Conservation (phyloP, 116 monocot genomes). For the Papilionanthe hybrid region DNA sequence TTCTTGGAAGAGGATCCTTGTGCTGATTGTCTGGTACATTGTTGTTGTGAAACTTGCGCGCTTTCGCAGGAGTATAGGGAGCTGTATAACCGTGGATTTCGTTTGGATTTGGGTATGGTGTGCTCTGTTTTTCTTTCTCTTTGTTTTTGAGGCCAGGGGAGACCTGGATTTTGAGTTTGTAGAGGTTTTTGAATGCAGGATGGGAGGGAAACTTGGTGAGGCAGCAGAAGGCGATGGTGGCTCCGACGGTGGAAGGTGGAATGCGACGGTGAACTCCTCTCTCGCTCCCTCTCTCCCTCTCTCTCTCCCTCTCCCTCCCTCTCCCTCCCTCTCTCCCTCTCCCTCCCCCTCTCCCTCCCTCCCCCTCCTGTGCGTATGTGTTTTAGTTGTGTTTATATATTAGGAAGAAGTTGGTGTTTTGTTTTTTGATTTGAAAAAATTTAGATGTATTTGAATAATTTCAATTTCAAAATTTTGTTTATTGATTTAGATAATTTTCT, state of each 20-base stretch:
- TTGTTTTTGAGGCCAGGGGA: neutral
- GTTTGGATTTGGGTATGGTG: conserved; percentile 10
- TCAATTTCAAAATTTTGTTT: no score
- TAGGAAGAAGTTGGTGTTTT: no score
- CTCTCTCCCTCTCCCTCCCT: no score
- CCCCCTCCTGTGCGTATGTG: no score
- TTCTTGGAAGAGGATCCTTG: conserved; percentile 23
- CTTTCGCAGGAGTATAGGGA: conserved; percentile 25
- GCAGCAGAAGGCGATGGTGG: neutral
- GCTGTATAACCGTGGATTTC: conserved; percentile 14
- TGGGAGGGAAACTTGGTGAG: conserved; percentile 10
- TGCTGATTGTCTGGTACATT: conserved; percentile 15
- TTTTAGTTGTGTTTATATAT: no score
- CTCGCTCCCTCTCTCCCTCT: neutral
- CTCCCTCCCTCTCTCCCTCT: neutral
- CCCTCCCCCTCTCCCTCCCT: no score
- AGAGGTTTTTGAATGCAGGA: neutral
- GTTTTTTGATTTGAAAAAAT: no score
- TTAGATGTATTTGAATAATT: no score
- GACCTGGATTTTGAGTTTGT: neutral
- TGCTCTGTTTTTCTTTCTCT: neutral
- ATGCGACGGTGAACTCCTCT: neutral
- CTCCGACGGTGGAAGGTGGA: conserved; percentile 1
- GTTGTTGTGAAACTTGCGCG: conserved; percentile 23
- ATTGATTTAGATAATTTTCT: no score